These are phyloP conservation scores for Ophiostoma perfectum DNA, from an alignment of 2,329 filamentous ascomycete genomes.

Conservation along the genomic window DNA sequence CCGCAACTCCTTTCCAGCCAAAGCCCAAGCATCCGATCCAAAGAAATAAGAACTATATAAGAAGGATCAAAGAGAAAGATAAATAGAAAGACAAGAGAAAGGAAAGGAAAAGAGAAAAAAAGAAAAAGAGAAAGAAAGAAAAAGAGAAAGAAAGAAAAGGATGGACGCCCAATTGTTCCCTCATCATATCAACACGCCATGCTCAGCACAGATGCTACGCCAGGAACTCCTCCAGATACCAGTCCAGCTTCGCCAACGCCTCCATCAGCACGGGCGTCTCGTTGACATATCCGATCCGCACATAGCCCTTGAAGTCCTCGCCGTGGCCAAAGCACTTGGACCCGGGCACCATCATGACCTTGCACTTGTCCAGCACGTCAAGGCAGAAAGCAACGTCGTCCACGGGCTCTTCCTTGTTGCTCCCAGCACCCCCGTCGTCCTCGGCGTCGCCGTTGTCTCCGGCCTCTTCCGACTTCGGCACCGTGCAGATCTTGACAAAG, in stretches of 20 bases:
- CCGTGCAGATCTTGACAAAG: conserved; percentile 59
- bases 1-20: neutral
- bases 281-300: conserved; percentile 71
- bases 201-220: neutral
- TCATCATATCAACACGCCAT: too few relatives aligned
- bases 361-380: conserved; percentile 60
- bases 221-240: conserved; percentile 38
- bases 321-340: conserved; percentile 64
- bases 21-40: neutral
- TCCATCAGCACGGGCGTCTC: conserved; percentile 63
- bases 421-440: neutral
- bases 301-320: conserved; percentile 65
- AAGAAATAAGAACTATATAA: neutral
- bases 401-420: conserved; percentile 44
- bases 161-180: neutral
- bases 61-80: neutral
- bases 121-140: too few relatives aligned
- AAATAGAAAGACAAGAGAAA: neutral
- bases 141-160: neutral
- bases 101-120: too few relatives aligned
- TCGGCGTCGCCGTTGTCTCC: neutral
- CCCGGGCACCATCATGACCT: conserved; percentile 70
- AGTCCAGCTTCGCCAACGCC: conserved; percentile 50
- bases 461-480: neutral
- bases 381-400: conserved; percentile 69